Conservation (phyloP, 306 rosid species). For the Macrotyloma uniflorum region DNA sequence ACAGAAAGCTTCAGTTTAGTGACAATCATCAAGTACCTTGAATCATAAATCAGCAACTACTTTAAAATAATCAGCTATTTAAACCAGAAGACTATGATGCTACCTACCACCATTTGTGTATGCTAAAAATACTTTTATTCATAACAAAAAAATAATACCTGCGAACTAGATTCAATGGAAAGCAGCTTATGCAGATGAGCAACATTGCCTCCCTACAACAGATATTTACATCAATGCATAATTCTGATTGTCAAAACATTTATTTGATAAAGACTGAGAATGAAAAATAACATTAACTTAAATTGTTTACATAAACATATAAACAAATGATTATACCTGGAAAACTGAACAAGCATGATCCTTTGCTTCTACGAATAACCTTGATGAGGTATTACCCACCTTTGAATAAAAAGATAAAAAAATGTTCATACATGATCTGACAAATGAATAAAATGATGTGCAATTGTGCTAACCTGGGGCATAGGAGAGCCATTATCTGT, state of each 20-base stretch:
- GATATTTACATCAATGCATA: slow-evolving; percentile 21
- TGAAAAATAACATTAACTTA: slow-evolving; percentile 15
- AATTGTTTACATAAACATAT: slow-evolving; percentile 11
- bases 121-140: neutral
- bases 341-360: slow-evolving; percentile 65
- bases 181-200: slow-evolving; percentile 92
- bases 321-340: slow-evolving; percentile 60
- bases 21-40: slow-evolving; percentile 25
- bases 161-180: slow-evolving; percentile 88
- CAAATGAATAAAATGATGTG: slow-evolving; percentile 17
- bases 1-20: slow-evolving; percentile 15
- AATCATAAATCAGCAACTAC: slow-evolving; percentile 18
- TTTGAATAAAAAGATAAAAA: slow-evolving; percentile 31
- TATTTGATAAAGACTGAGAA: slow-evolving; percentile 15
- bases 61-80: slow-evolving; percentile 16
- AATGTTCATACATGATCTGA: slow-evolving; percentile 4
- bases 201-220: slow-evolving; percentile 90
- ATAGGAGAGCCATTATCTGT: slow-evolving; percentile 97
- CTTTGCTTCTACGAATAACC: slow-evolving; percentile 44
- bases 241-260: slow-evolving; percentile 26
- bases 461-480: slow-evolving; percentile 67
- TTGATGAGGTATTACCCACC: slow-evolving; percentile 75
- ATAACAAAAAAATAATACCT: slow-evolving; percentile 54
- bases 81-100: neutral
- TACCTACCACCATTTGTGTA: neutral